A percentile compares a stretch with the other conserved stretches of the same genome.
Evolutionary conservation across 441 rosid genomes (phyloP).

Genomic region (Kokia cookei): DNA sequence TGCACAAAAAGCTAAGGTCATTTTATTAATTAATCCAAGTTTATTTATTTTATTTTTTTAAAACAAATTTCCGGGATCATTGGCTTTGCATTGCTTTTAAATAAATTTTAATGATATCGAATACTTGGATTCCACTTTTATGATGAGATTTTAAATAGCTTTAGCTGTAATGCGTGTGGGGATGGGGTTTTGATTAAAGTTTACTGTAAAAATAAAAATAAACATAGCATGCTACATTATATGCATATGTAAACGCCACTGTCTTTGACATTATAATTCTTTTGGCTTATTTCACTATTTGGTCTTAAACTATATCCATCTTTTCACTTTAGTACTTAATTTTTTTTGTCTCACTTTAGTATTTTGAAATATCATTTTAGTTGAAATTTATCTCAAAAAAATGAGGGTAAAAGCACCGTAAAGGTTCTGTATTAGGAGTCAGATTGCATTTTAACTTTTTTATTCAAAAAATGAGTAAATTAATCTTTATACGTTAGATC

Average conservation of each 20-base stretch:
- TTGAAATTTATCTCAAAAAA: too few relatives aligned
- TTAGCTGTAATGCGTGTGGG: slow-evolving; percentile 13
- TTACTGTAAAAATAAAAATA: not conserved
- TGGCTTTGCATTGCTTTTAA: not conserved
- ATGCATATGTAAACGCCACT: slow-evolving; percentile 3
- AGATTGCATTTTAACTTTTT: too few relatives aligned
- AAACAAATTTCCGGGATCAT: slow-evolving; percentile 17
- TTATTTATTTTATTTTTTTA: not conserved
- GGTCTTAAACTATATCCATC: too few relatives aligned
- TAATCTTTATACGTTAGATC: too few relatives aligned
- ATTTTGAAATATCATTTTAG: too few relatives aligned
- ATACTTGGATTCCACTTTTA: slow-evolving; percentile 28
- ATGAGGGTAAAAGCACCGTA: too few relatives aligned
- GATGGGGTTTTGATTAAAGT: slow-evolving; percentile 13
- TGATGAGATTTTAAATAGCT: not conserved
- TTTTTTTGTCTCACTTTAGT: too few relatives aligned
- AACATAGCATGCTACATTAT: slow-evolving; percentile 8
- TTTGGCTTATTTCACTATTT: not conserved
- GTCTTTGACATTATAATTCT: slow-evolving; percentile 16
- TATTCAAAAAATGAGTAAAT: too few relatives aligned
- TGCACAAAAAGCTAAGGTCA: not conserved
- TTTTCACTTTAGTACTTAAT: too few relatives aligned
- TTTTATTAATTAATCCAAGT: too few relatives aligned
- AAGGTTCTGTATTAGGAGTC: too few relatives aligned
- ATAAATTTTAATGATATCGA: not conserved